phyloP scores from a whole-genome alignment of 1,284 basidiomycete species.

The Phaffia rhodozyma region DNA sequence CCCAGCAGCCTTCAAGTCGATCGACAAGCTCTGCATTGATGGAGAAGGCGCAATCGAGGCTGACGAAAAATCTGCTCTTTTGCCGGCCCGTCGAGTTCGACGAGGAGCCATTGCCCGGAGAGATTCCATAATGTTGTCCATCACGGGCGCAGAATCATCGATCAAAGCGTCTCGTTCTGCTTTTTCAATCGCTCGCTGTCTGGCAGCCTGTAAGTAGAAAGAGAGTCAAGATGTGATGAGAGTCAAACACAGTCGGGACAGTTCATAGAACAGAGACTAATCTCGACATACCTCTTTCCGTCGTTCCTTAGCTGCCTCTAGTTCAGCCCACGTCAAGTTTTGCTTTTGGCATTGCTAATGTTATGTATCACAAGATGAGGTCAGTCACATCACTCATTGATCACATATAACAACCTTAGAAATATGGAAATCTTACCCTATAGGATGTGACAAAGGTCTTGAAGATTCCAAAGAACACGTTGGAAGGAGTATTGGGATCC shows the following conservation, averaged over 20 bases:
- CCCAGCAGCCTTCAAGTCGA: neutral
- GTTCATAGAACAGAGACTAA: neutral
- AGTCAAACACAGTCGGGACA: neutral
- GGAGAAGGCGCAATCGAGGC: neutral
- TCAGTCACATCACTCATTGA: too few species aligned
- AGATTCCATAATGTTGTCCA: slow-evolving; percentile 18
- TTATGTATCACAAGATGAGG: neutral
- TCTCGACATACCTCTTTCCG: slow-evolving; percentile 7
- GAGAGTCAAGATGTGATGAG: slow-evolving; percentile 2
- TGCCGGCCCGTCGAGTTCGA: slow-evolving; percentile 1
- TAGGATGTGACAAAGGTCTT: slow-evolving; percentile 89
- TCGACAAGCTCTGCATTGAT: neutral
- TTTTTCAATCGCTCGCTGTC: slow-evolving; percentile 3
- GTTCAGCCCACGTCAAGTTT: slow-evolving; percentile 15
- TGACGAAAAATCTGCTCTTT: neutral
- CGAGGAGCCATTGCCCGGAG: slow-evolving; percentile 8
- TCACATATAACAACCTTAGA: neutral
- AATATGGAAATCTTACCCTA: slow-evolving; percentile 44
- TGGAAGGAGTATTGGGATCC: slow-evolving; percentile 26
- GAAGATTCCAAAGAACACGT: slow-evolving; percentile 75
- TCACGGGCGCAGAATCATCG: slow-evolving; percentile 15
- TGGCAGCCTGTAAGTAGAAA: slow-evolving; percentile 2
- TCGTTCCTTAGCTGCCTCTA: slow-evolving; percentile 11
- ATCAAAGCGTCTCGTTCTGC: slow-evolving; percentile 13
- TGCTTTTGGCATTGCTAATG: slow-evolving; percentile 18